Percentiles rank a stretch among this genome's conserved stretches.
Conservation (phyloP, 2,329 filamentous ascomycete genomes). For the Ceratocystis albifundus region DNA sequence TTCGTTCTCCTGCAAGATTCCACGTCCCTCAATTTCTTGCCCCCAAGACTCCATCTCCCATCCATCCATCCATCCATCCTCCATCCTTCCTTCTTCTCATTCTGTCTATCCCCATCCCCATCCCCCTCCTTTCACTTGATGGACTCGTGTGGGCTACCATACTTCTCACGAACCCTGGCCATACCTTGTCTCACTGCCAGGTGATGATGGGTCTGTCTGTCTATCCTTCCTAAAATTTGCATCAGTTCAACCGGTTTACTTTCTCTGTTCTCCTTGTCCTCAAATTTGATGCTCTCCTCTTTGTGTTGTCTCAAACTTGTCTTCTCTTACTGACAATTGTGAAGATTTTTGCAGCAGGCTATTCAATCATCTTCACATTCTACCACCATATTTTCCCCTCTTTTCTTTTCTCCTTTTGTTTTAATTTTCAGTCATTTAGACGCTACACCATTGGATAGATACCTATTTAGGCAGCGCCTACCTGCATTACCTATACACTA, state of each 20-base stretch:
- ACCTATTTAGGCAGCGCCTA: background rate
- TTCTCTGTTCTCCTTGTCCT: background rate
- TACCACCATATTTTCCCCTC: background rate
- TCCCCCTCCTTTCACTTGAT: background rate
- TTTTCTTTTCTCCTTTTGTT: background rate
- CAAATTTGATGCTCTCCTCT: background rate
- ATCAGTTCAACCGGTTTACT: background rate
- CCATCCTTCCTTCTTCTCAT: background rate
- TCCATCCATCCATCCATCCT: background rate
- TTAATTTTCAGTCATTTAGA: background rate
- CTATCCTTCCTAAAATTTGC: background rate
- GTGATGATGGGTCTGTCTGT: background rate
- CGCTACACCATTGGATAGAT: background rate
- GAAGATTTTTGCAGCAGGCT: slow-evolving; percentile 8
- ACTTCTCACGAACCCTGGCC: background rate
- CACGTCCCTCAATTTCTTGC: background rate
- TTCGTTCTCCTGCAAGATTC: background rate
- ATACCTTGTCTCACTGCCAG: background rate
- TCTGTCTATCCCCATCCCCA: background rate
- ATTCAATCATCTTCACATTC: background rate
- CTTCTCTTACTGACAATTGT: background rate
- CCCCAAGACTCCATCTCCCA: background rate
- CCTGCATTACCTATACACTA: background rate
- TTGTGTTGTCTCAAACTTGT: background rate
- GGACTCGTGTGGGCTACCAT: background rate